Conservation (phyloP, 257 asterid species). For the Coffea canephora region DNA sequence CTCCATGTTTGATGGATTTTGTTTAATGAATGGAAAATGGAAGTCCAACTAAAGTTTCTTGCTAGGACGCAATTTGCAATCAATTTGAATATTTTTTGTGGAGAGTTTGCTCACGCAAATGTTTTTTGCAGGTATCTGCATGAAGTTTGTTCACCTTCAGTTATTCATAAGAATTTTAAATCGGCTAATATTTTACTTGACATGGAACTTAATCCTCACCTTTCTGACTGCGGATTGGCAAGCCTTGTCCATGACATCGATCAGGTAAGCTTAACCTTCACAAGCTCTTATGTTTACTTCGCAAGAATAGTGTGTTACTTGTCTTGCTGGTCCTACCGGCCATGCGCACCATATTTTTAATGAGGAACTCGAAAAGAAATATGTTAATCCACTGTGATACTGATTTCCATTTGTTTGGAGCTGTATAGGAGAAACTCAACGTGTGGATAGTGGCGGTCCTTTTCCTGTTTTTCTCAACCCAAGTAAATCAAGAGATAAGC, state of each 20-base stretch:
- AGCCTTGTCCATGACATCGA: slow-evolving; percentile 69
- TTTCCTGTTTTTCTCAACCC: background rate
- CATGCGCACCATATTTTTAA: background rate
- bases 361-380: background rate
- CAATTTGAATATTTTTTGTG: background rate
- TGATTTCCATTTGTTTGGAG: background rate
- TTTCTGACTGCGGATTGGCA: slow-evolving; percentile 84
- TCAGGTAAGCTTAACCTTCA: slow-evolving; percentile 47
- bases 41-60: background rate
- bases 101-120: slow-evolving; percentile 18
- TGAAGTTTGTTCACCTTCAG: slow-evolving; percentile 91
- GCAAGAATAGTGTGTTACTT: background rate
- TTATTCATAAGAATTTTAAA: slow-evolving; percentile 79
- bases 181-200: slow-evolving; percentile 87
- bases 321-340: background rate
- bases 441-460: background rate
- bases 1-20: background rate
- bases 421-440: background rate
- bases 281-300: background rate
- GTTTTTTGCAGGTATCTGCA: slow-evolving; percentile 74
- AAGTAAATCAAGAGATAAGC: background rate
- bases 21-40: background rate
- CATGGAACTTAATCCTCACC: slow-evolving; percentile 86
- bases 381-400: background rate
- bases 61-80: background rate